Percentiles rank a stretch among this genome's conserved stretches.
Conservation (phyloP, 1,284 basidiomycete genomes). For the Puccinia coronata region DNA sequence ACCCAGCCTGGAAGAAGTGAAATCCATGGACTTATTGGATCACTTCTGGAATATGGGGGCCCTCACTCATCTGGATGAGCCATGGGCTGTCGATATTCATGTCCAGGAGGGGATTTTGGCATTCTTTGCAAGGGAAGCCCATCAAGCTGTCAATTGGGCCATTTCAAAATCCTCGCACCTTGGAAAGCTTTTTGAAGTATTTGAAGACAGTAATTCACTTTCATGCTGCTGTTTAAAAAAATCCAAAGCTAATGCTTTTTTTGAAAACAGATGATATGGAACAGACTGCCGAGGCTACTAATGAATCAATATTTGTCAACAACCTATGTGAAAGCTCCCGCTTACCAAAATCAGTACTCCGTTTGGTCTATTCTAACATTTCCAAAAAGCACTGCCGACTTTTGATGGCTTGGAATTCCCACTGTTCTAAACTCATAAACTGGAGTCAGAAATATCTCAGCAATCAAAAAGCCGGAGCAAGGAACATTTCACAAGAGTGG, state of each 20-base stretch:
- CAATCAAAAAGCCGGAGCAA: not conserved
- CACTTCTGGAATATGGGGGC: too few species aligned
- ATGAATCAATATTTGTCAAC: not conserved
- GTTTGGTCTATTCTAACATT: not conserved
- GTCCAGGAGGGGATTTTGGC: not conserved
- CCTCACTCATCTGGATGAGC: not conserved
- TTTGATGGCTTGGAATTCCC: constrained; percentile 10
- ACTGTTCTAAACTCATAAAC: not conserved
- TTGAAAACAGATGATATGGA: not conserved
- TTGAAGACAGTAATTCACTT: not conserved
- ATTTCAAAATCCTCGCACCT: not conserved
- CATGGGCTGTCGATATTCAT: not conserved
- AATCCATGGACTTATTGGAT: not conserved
- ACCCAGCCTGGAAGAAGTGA: not conserved
- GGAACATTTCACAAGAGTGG: not conserved
- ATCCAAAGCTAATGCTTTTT: not conserved
- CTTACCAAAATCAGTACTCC: not conserved
- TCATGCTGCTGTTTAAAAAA: not conserved
- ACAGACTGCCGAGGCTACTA: not conserved
- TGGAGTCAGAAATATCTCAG: not conserved
- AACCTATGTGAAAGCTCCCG: not conserved
- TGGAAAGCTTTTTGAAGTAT: not conserved
- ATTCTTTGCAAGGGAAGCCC: not conserved
- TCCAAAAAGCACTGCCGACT: not conserved
- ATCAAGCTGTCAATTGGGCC: not conserved